A percentile compares a stretch with the other conserved stretches of the same genome.
Conservation (phyloP, 257 asterid genomes). For the Solanum verrucosum region DNA sequence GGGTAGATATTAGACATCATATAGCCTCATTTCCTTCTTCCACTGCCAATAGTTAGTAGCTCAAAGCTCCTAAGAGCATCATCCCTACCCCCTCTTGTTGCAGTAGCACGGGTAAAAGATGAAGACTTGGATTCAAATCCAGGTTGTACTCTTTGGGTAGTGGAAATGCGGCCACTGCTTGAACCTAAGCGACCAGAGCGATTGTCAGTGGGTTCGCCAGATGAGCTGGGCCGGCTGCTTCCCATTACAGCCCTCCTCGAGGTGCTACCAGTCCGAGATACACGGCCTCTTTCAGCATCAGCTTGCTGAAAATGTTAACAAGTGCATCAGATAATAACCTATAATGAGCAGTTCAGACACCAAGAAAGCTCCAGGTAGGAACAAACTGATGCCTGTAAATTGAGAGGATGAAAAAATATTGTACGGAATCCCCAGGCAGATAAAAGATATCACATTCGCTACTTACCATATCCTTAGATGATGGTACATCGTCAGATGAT, state of each 20-base stretch:
- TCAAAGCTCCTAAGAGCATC: slow-evolving; percentile 77
- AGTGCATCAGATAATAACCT: not conserved
- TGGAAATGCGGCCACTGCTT: slow-evolving; percentile 45
- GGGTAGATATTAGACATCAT: not conserved
- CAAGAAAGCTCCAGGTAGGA: not conserved
- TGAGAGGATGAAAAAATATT: not conserved
- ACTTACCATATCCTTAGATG: slow-evolving; percentile 63
- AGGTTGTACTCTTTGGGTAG: slow-evolving; percentile 45
- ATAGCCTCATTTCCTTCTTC: slow-evolving; percentile 48
- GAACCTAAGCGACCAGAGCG: slow-evolving; percentile 42
- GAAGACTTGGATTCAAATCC: slow-evolving; percentile 67
- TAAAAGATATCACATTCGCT: not conserved
- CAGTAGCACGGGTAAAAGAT: slow-evolving; percentile 45
- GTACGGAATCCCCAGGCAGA: not conserved
- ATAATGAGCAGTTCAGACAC: not conserved
- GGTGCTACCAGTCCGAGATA: slow-evolving; percentile 46
- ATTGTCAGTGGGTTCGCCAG: slow-evolving; percentile 55
- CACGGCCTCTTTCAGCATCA: slow-evolving; percentile 52
- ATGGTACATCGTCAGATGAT: slow-evolving; percentile 44
- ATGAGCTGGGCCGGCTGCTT: slow-evolving; percentile 68
- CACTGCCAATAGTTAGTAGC: slow-evolving; percentile 66
- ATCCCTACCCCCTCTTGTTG: slow-evolving; percentile 56
- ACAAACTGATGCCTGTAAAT: not conserved
- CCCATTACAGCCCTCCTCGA: slow-evolving; percentile 58
- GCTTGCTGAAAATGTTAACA: slow-evolving; percentile 31